Evolutionary conservation across 495 filamentous ascomycete genomes (phyloP).

Genomic region (Pseudoneurospora amorphoporcata): DNA sequence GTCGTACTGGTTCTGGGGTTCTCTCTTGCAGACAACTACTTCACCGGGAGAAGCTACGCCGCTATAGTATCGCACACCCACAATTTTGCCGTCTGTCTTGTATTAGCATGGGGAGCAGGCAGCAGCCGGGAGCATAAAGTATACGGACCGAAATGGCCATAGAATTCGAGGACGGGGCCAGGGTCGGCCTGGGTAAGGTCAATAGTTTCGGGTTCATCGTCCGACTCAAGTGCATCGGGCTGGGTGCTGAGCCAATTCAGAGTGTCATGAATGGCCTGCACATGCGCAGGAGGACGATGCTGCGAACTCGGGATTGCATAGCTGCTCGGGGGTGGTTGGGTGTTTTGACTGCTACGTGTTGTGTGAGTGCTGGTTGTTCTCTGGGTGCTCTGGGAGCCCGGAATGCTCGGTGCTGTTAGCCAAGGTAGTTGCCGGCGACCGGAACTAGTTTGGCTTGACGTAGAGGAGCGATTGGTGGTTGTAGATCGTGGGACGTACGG

Average conservation of each 20-base stretch:
- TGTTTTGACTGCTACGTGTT: background rate
- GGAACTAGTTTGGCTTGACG: background rate
- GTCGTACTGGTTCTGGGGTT: slow-evolving; percentile 66
- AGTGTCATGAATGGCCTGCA: background rate
- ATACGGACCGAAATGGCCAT: slow-evolving; percentile 34
- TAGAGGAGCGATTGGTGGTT: background rate
- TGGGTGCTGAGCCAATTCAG: background rate
- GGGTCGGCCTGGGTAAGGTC: slow-evolving; percentile 43
- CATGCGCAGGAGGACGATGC: background rate
- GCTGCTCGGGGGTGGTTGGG: background rate
- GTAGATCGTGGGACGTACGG: background rate
- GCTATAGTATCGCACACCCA: slow-evolving; percentile 70
- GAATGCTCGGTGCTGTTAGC: background rate
- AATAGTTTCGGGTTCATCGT: slow-evolving; percentile 39
- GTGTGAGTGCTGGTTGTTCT: background rate
- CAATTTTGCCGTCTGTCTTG: slow-evolving; percentile 52
- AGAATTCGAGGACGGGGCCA: slow-evolving; percentile 35
- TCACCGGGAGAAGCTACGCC: slow-evolving; percentile 65
- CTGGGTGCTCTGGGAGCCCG: background rate
- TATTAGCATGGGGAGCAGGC: slow-evolving; percentile 17
- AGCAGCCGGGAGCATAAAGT: background rate
- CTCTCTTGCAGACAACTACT: slow-evolving; percentile 54
- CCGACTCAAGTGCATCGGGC: slow-evolving; percentile 16
- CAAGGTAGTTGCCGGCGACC: background rate
- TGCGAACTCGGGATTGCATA: background rate